Evolutionary conservation across 2,329 filamentous ascomycete species (phyloP), one percentile per base, ranked within the genome.

Genomic region (Aspergillus fijiensis): DNA sequence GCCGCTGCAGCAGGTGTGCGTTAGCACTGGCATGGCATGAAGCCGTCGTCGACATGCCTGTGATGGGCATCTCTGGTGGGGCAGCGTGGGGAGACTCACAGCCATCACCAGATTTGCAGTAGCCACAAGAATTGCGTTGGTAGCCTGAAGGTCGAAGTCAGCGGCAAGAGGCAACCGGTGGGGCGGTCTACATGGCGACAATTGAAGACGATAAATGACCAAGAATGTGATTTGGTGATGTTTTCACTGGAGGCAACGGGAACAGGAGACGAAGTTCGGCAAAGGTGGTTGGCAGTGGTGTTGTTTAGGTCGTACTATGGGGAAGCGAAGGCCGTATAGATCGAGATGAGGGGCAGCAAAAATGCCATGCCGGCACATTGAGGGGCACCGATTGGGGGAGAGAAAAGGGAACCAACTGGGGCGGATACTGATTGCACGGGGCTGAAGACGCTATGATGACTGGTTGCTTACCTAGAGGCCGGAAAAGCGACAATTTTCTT

Each of bases 51-150:
- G 42, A 49, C 45, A 55, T 49, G 14, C 33, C 53, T 29, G 53
- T 31, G n/a, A 49, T 35, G 33, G 57, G 51, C 51, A 39, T 51
- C 35, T 47, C 35, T 29, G 58, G 50, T 51, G 49, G 48, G 48
- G 27, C 59, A 47, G 35, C 55, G 56, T 51, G 49, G 53, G 61
- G 33, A 63, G 63, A 78, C 79, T 73, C 65, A 81, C 80, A 79
- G 64, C 78, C 77, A 65, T 75, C 64, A 23, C 73, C 70, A 49
- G 74, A 77, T 69, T 80, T 79, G 72, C 80, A 82, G 69, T 82
- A 82, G 57, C 80, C 80, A 67, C 80, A 81, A 14, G 73, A 74
- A 61, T 77, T 80, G 54, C 75, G 74, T 66, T 81, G 78, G 68
- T 81, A 81, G 60, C 79, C 78, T 80, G 66, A 19, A 61, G 14